These are phyloP conservation scores for Boletus fagicola DNA, from an alignment of 768 basidiomycete genomes.

Conservation along the genomic window DNA sequence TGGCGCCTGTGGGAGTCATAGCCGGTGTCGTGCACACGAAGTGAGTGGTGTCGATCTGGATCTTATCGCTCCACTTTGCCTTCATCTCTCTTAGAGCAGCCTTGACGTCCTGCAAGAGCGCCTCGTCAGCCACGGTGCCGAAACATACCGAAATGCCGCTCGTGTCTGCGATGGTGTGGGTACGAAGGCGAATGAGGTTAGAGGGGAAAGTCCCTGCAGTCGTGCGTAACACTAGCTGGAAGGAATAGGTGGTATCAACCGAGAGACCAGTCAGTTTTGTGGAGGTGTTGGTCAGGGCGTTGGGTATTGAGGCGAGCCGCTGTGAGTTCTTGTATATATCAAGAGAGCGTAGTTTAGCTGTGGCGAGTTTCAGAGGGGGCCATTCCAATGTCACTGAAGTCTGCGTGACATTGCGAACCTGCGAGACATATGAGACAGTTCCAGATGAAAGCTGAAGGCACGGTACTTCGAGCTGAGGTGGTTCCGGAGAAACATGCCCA, in stretches of 20 bases:
- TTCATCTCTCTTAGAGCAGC: constrained; percentile 79
- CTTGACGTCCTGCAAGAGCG: constrained; percentile 78
- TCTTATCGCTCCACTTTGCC: constrained; percentile 87
- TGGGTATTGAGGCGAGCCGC: constrained; percentile 82
- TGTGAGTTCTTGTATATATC: constrained; percentile 93
- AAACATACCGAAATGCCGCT: constrained; percentile 95
- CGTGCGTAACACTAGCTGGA: constrained; percentile 92
- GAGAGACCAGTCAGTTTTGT: constrained; percentile 84
- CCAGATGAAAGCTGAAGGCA: not conserved
- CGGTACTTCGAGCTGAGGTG: constrained; percentile 73
- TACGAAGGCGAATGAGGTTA: constrained; percentile 76
- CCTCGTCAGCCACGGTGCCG: constrained; percentile 78
- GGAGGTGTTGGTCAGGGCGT: constrained; percentile 78
- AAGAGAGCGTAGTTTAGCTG: constrained; percentile 80
- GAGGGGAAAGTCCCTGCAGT: constrained; percentile 89
- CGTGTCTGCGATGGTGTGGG: constrained; percentile 94
- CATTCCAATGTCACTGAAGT: constrained; percentile 97
- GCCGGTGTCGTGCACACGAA: constrained; percentile 94
- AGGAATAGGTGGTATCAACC: constrained; percentile 82
- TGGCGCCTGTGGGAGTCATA: constrained; percentile 57
- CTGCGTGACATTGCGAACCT: constrained; percentile 94
- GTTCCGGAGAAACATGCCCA: constrained; percentile 62
- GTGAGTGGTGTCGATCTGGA: constrained; percentile 97
- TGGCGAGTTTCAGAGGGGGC: constrained; percentile 82
- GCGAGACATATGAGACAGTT: constrained; percentile 4